Evolutionary conservation across 2,329 filamentous ascomycete species (phyloP).

Genomic region (Pyricularia grisea): DNA sequence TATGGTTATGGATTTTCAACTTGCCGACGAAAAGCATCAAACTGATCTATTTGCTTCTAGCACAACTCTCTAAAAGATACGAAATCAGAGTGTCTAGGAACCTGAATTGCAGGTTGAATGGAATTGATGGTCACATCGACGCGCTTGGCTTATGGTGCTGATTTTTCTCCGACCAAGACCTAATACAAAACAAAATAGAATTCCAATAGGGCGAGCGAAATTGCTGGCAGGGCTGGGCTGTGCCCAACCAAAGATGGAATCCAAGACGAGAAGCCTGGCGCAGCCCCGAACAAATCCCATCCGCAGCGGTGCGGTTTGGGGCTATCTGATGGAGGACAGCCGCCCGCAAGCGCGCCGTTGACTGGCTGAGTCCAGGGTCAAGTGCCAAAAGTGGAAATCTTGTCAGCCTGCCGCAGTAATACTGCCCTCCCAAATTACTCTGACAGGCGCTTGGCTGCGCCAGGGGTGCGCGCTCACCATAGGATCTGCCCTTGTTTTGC

Average conservation of each 20-base stretch:
- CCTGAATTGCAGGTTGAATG: too few relatives aligned
- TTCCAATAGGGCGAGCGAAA: neutral
- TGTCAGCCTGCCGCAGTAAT: neutral
- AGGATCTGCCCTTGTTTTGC: neutral
- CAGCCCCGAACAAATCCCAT: neutral
- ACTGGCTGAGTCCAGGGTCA: neutral
- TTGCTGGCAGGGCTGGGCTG: neutral
- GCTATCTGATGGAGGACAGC: neutral
- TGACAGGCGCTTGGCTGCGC: neutral
- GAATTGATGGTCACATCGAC: neutral
- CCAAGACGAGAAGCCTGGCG: neutral
- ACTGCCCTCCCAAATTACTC: neutral
- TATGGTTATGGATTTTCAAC: neutral
- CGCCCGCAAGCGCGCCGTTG: neutral
- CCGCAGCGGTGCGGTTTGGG: neutral
- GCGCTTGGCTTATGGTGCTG: neutral
- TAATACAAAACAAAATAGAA: neutral
- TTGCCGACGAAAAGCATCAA: neutral
- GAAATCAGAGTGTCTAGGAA: neutral
- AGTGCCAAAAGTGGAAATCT: neutral
- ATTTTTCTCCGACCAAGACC: neutral
- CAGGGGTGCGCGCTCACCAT: neutral
- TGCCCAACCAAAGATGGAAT: neutral
- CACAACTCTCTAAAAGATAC: neutral
- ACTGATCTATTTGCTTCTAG: neutral